A percentile compares a stretch with the other conserved stretches of the same genome.
Evolutionary conservation across 768 basidiomycete genomes (phyloP).

Genomic region (Suillus weaverae): DNA sequence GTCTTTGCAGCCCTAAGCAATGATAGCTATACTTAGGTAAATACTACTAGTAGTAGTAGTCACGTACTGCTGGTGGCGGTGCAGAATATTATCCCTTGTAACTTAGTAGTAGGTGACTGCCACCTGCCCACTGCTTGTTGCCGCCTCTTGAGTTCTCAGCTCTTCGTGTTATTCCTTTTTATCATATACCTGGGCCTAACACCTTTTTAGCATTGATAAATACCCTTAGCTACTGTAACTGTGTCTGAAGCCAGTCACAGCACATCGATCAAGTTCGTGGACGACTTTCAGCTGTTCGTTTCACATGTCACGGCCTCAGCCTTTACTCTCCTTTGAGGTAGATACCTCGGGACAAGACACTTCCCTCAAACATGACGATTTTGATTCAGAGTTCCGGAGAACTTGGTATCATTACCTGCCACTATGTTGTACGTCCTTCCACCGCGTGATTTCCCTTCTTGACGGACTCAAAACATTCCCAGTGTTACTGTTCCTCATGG

Average conservation of each 20-base stretch:
- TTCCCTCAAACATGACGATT: slow-evolving; percentile 27
- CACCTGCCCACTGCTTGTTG: no score
- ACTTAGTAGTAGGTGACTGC: no score
- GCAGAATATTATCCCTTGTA: no score
- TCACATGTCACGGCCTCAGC: slow-evolving; percentile 19
- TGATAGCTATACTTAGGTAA: no score
- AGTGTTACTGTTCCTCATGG: slow-evolving; percentile 56
- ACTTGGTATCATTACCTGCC: slow-evolving; percentile 61
- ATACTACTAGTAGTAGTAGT: no score
- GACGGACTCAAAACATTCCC: slow-evolving; percentile 20
- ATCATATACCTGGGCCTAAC: not conserved
- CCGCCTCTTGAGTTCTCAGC: not conserved
- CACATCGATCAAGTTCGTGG: not conserved
- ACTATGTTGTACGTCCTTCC: slow-evolving; percentile 45
- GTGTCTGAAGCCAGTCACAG: not conserved
- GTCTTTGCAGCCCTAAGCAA: no score
- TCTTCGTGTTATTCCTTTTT: not conserved
- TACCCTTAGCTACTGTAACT: not conserved
- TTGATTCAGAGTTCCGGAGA: slow-evolving; percentile 37
- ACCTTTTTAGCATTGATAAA: not conserved
- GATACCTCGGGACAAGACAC: slow-evolving; percentile 17
- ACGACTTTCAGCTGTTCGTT: not conserved
- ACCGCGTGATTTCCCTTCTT: not conserved
- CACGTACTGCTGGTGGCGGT: no score
- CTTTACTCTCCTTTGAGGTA: slow-evolving; percentile 32